Conservation (phyloP, 176 grass and related monocot genomes). For the Cocos nucifera region DNA sequence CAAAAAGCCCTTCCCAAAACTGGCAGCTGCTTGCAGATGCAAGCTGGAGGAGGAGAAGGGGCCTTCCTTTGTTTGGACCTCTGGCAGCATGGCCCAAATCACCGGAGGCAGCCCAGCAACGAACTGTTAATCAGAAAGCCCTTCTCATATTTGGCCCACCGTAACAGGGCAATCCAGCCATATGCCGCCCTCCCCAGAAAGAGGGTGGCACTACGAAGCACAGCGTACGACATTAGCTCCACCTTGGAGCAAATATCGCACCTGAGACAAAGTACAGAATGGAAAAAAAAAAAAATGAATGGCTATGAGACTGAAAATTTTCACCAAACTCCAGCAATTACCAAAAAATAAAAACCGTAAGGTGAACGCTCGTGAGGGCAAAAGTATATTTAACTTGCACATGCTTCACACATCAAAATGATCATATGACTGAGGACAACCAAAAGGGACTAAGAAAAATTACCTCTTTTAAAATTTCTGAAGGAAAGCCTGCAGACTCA, state of each 20-base stretch:
- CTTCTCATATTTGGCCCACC: slow-evolving; percentile 41
- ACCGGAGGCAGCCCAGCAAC: slow-evolving; percentile 39
- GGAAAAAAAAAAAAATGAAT: slow-evolving; percentile 12
- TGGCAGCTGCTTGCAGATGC: slow-evolving; percentile 16
- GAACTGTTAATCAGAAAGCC: slow-evolving; percentile 29
- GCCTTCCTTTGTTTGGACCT: slow-evolving; percentile 21
- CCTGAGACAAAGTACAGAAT: slow-evolving; percentile 74
- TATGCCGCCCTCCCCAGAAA: slow-evolving; percentile 8
- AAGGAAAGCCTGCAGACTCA: slow-evolving; percentile 66
- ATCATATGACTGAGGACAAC: not conserved
- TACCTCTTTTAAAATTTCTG: slow-evolving; percentile 94
- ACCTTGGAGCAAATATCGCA: slow-evolving; percentile 99
- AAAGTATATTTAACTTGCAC: slow-evolving; percentile 17
- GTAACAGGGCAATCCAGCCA: slow-evolving; percentile 50
- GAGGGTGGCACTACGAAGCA: slow-evolving; percentile 20
- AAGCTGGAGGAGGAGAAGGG: slow-evolving; percentile 15
- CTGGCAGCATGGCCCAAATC: slow-evolving; percentile 27
- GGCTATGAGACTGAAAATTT: slow-evolving; percentile 6
- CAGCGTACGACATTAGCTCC: slow-evolving; percentile 98
- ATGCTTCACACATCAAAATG: not conserved
- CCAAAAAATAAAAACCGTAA: slow-evolving; percentile 19
- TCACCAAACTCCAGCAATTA: slow-evolving; percentile 11
- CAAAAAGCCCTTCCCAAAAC: slow-evolving; percentile 30
- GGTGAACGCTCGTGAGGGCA: slow-evolving; percentile 37
- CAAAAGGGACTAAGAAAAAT: not conserved